A percentile compares a stretch with the other conserved stretches of the same genome.
These are phyloP conservation scores for Sutorius australiensis DNA, from an alignment of 768 basidiomycete genomes.

Conservation along the genomic window DNA sequence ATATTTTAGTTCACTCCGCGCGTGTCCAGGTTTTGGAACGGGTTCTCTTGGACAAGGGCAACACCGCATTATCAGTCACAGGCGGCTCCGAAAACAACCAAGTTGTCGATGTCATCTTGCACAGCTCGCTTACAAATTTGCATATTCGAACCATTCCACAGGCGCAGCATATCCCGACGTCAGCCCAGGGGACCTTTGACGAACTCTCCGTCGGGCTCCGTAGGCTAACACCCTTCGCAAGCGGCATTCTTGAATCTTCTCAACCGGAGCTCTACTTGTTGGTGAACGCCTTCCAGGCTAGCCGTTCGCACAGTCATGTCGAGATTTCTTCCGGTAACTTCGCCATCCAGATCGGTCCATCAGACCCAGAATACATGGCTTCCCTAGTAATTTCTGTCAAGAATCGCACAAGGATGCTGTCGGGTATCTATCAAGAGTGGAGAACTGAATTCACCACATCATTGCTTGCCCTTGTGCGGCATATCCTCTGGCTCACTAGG, in stretches of 20 bases:
- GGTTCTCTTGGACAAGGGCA: constrained; percentile 23
- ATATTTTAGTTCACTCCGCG: constrained; percentile 39
- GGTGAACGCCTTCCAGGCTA: constrained; percentile 18
- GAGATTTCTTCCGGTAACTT: constrained; percentile 22
- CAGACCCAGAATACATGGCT: constrained; percentile 28
- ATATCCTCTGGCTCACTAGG: constrained; percentile 50
- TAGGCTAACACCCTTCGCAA: constrained; percentile 1
- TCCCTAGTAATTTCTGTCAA: constrained; percentile 14
- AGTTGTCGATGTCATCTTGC: constrained; percentile 17
- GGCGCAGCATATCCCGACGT: neutral
- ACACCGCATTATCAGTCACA: neutral
- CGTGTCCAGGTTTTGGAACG: constrained; percentile 48
- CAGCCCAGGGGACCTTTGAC: constrained; percentile 8
- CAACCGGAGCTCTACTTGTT: constrained; percentile 22
- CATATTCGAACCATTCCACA: constrained; percentile 11
- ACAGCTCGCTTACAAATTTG: constrained; percentile 15
- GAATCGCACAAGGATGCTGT: constrained; percentile 12
- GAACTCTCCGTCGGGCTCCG: constrained; percentile 16
- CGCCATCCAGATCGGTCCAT: constrained; percentile 25
- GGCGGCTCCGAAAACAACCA: constrained; percentile 2
- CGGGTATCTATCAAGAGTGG: constrained; percentile 27
- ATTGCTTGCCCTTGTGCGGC: constrained; percentile 41
- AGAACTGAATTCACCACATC: constrained; percentile 26
- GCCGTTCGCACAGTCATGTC: constrained; percentile 2
- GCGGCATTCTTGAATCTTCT: neutral